Conservation (phyloP, 192 early-diverging fungal species). For the Coemansia sp. region DNA sequence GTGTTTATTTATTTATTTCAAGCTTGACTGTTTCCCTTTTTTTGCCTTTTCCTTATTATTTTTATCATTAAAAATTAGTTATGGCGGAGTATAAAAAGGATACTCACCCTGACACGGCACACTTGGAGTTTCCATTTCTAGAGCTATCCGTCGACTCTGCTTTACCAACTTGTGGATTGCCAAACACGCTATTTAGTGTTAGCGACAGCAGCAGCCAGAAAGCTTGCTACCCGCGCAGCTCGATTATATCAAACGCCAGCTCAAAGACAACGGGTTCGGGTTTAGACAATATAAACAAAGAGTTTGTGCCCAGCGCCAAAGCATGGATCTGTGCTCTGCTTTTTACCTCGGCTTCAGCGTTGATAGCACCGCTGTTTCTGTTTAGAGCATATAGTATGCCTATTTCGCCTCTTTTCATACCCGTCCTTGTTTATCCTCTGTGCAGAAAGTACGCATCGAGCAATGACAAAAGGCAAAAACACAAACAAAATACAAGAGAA, state of each 20-base stretch:
- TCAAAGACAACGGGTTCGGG: background rate
- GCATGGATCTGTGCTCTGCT: conserved; percentile 39
- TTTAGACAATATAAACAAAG: no score
- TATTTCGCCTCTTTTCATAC: conserved; percentile 37
- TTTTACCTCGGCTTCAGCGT: conserved; percentile 29
- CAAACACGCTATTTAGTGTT: background rate
- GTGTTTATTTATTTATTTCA: no score
- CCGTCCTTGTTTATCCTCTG: conserved; percentile 38
- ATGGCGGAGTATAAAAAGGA: background rate
- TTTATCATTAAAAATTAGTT: background rate
- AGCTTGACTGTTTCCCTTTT: background rate
- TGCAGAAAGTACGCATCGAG: conserved; percentile 8
- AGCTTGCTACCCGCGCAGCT: background rate
- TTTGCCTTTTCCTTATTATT: background rate
- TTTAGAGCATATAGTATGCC: conserved; percentile 49
- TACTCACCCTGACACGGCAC: background rate
- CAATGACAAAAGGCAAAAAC: conserved; percentile 2
- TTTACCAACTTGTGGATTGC: background rate
- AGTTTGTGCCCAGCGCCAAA: conserved; percentile 26
- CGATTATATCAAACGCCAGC: background rate
- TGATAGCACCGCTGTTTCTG: conserved; percentile 42
- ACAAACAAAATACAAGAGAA: background rate
- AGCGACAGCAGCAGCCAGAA: background rate
- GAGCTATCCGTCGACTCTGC: background rate
- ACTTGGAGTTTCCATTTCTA: background rate